Evolutionary conservation across 768 basidiomycete genomes (phyloP).

Genomic region (Lactarius evosmus): DNA sequence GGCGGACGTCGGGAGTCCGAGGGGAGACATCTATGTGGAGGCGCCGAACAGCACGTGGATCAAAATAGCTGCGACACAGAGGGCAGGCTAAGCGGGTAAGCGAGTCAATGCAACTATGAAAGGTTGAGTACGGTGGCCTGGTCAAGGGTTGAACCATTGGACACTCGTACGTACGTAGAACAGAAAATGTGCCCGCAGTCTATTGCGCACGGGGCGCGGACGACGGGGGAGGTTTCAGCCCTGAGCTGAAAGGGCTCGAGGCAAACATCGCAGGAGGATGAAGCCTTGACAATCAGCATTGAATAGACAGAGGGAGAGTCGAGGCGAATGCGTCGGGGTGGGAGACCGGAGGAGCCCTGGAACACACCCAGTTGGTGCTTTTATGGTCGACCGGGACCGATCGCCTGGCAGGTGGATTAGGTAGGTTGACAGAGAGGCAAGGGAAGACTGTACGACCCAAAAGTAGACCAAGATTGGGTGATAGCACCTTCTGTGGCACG

Average conservation of each 20-base stretch:
- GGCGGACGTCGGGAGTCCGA: slow-evolving; percentile 18
- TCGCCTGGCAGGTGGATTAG: slow-evolving; percentile 26
- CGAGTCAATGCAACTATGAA: slow-evolving; percentile 24
- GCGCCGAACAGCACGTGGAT: slow-evolving; percentile 22
- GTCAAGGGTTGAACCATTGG: slow-evolving; percentile 8
- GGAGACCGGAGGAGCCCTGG: slow-evolving; percentile 24
- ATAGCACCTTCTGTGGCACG: slow-evolving; percentile 23
- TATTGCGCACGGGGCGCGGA: slow-evolving; percentile 29
- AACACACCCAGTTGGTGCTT: slow-evolving; percentile 24
- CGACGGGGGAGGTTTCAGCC: slow-evolving; percentile 13
- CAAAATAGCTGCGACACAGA: slow-evolving; percentile 25
- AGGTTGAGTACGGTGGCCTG: slow-evolving; percentile 2
- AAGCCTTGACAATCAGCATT: slow-evolving; percentile 31
- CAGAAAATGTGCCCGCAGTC: slow-evolving; percentile 33
- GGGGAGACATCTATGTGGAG: slow-evolving; percentile 25
- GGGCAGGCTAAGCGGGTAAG: slow-evolving; percentile 25
- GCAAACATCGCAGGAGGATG: slow-evolving; percentile 34
- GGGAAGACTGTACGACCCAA: slow-evolving; percentile 11
- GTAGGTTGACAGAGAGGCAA: slow-evolving; percentile 9
- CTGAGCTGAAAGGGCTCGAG: slow-evolving; percentile 30
- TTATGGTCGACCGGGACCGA: slow-evolving; percentile 24
- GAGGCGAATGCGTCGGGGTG: slow-evolving; percentile 13
- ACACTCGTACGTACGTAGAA: slow-evolving; percentile 23
- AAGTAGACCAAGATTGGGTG: slow-evolving; percentile 16
- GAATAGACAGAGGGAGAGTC: slow-evolving; percentile 16